These are phyloP conservation scores for Aspergillus viridinutans DNA, from an alignment of 2,329 filamentous ascomycete species.

Conservation along the genomic window DNA sequence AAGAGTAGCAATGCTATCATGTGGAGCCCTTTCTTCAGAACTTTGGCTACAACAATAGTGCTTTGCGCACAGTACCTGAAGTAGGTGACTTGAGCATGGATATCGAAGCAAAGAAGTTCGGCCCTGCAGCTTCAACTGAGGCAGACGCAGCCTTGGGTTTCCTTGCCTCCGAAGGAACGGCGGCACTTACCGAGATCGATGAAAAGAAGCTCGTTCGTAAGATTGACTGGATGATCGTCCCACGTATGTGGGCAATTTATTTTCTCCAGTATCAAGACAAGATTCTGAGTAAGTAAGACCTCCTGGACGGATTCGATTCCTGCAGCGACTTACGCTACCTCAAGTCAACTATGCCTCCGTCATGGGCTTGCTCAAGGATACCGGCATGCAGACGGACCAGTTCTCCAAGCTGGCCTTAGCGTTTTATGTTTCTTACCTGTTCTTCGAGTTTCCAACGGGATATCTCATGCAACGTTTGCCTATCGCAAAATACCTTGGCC, in stretches of 20 bases:
- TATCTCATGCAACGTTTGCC: constrained; percentile 52
- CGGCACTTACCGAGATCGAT: constrained; percentile 23
- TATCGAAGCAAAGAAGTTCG: constrained; percentile 13
- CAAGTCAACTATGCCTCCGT: constrained; percentile 52
- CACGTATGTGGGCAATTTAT: constrained; percentile 50
- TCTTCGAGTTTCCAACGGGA: constrained; percentile 57
- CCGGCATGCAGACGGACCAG: constrained; percentile 52
- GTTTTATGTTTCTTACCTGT: constrained; percentile 56
- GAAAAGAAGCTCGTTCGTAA: constrained; percentile 32
- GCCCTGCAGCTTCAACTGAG: constrained; percentile 15
- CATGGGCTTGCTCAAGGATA: constrained; percentile 56
- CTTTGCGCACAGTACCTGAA: neutral
- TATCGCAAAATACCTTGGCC: constrained; percentile 51
- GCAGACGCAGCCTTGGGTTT: constrained; percentile 37
- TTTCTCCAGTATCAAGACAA: constrained; percentile 62
- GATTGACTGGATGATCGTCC: constrained; percentile 46
- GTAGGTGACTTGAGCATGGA: constrained; percentile 2
- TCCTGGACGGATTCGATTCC: constrained; percentile 42
- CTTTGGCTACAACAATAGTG: neutral
- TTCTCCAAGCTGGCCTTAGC: constrained; percentile 58
- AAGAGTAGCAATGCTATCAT: neutral
- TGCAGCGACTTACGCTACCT: constrained; percentile 45
- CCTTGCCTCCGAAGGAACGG: constrained; percentile 24
- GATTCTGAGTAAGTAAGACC: constrained; percentile 39
- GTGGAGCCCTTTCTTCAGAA: neutral